Evolutionary conservation across 148 eudicot genomes (phyloP), one percentile per base, ranked within the genome.

Genomic region (Persicaria maculosa): DNA sequence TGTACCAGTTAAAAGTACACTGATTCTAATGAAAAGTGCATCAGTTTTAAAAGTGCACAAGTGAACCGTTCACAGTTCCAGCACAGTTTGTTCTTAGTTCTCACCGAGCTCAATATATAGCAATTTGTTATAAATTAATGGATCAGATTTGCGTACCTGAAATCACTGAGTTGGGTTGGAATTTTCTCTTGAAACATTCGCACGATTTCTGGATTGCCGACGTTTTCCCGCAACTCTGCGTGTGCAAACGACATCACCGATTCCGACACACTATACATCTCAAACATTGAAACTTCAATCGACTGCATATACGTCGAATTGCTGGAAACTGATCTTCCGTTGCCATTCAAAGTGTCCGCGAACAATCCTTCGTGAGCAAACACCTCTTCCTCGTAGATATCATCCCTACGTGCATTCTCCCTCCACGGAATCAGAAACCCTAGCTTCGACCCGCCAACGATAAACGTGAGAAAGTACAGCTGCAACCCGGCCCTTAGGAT

Each of bases 191-290:
- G 45, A 62, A 10, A 62, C 7, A 10, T 31, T 36, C 68, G 68
- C 36, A 62, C 68, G 6, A 62, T 62, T 22, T 62, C 68, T 7
- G 68, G 68, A 62, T 62, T 62, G 6, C 68, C 68, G 7, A 31
- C 68, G 12, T 62, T 62, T 62, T 62, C 68, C 44, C 68, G 44
- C 10, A 62, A 6, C 1, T 44, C 68, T 9, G 14, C 68, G 12
- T 62, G 68, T 4, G 68, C 68, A 62, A 62, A 4, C 12, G 7
- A 62, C 68, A 25, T 62, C 0, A 62, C 4, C 9, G 16, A 62
- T 25, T 36, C 43, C 16, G 68, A 62, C 0, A 62, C 68, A 31
- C 43, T 62, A 22, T 62, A 62, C 68, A 62, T 62, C 6, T 62
- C 68, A 31, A 62, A 31, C 68, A 62, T 62, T n/a, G 68, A 62